Evolutionary conservation across 73 alveolate species (phyloP).

Genomic region (Tetrahymena thermophila): DNA sequence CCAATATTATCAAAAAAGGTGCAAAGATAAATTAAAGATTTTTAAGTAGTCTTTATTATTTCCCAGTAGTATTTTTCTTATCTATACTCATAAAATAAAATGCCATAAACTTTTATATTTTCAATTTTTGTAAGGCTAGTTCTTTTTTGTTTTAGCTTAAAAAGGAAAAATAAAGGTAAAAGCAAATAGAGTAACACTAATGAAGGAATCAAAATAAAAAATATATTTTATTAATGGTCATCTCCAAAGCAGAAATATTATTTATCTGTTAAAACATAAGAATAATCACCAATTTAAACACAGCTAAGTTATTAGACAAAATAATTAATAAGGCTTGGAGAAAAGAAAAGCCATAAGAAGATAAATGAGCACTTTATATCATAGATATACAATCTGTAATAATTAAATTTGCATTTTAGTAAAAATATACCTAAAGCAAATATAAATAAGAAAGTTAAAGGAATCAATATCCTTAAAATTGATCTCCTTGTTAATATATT

Average conservation of each 20-base stretch:
- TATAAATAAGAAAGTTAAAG: neutral
- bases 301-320: too few relatives aligned
- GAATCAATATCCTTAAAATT: neutral
- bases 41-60: neutral
- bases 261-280: neutral
- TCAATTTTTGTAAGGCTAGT: neutral
- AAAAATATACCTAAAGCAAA: neutral
- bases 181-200: too few relatives aligned
- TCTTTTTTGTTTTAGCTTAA: neutral
- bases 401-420: neutral
- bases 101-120: neutral
- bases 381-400: neutral
- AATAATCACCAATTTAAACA: neutral
- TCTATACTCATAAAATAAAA: neutral
- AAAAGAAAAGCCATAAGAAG: neutral
- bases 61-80: too few relatives aligned
- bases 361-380: neutral
- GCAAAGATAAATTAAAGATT: neutral
- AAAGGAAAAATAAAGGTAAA: neutral
- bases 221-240: neutral
- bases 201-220: neutral
- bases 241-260: neutral
- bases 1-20: neutral
- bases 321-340: neutral
- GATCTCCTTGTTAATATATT: neutral